phyloP scores from a whole-genome alignment of 139 green algal genomes.

The Marvania coccoides region DNA sequence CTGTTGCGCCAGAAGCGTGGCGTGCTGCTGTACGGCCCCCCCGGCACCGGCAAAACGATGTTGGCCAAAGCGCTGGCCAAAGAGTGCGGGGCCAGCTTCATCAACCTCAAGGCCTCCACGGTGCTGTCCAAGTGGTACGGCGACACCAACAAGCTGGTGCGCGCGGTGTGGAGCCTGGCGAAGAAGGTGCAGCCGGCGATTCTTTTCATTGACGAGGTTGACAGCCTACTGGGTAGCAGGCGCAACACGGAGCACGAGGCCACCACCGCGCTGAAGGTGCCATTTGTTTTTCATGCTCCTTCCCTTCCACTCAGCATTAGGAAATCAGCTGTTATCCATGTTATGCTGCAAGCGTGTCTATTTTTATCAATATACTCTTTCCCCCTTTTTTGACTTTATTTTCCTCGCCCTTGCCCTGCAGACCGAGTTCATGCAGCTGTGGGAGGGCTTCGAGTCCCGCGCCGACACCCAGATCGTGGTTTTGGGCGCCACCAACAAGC shows the following conservation, averaged over 20 bases:
- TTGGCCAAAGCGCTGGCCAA: constrained; percentile 87
- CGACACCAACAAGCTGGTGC: constrained; percentile 83
- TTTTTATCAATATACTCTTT: no score
- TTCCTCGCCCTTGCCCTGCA: constrained; percentile 38
- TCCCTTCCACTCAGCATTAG: no score
- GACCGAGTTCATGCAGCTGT: constrained; percentile 97
- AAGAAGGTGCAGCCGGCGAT: constrained; percentile 88
- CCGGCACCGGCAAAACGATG: constrained; percentile 92
- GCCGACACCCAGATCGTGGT: constrained; percentile 55
- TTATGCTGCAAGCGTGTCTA: no score
- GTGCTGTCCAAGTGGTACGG: constrained; percentile 95
- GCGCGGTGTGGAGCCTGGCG: constrained; percentile 78
- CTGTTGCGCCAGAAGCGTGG: constrained; percentile 76
- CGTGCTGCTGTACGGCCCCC: constrained; percentile 86
- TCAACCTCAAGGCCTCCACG: constrained; percentile 77
- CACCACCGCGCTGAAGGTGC: constrained; percentile 69
- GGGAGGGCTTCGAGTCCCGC: constrained; percentile 84
- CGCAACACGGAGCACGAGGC: constrained; percentile 81
- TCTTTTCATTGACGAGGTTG: constrained; percentile 97
- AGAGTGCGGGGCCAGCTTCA: constrained; percentile 84
- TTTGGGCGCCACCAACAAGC: constrained; percentile 88
- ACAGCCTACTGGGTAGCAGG: constrained; percentile 82
- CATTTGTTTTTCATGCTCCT: no score
- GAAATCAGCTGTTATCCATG: no score
- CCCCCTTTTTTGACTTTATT: no score